Base-by-base conservation (phyloP, 345 rosid species). In the Eucalyptus pauciflora region DNA sequence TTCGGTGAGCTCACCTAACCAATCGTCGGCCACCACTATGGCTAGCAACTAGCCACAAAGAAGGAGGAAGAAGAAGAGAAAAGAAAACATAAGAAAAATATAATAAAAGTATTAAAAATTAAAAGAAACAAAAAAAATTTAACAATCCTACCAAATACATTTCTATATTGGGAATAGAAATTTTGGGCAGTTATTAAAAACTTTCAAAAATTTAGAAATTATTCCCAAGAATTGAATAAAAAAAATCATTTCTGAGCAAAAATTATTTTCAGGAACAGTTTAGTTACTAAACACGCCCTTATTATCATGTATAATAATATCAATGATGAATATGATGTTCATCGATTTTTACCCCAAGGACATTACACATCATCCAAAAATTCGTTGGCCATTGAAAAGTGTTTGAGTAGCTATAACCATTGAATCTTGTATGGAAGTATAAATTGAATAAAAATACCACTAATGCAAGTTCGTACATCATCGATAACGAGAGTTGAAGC, bases 251-350 rank as follows among this genome's bases (percentile, higher is more conserved):
- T 52, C 1, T 52, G 2, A 22, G 8, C 0, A 17, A 52, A 52
- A 52, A 52, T 3, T 52, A 52, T 52, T 52, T 8, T 4, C 22
- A 52, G 8, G 22, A 51, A 0, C 0, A 17, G 0, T 3, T 7
- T 51, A 4, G 8, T 51, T 51, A 51, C 3, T 7, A 51, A 51
- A 51, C 1, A 1, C 0, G 2, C 4, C 22, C 9, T 51, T 51
- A 18, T 67, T 14, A 8, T n/a, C 76, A 64, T n/a, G 76, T 64
- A 29, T 11, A 60, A 60, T 60, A 29, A 7, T 51, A 51, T 60
- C 31, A 60, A 11, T 12, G 31, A 60, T 27, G 31, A 29, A 27
- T 11, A 60, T 60, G 69, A 0, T 2, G 0, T 60, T 60, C 15
- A 60, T 60, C 15, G 15, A 1, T 56, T 22, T 54, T 56, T 56